Conservation (phyloP, 257 asterid species). For the Jasminum sambac region DNA sequence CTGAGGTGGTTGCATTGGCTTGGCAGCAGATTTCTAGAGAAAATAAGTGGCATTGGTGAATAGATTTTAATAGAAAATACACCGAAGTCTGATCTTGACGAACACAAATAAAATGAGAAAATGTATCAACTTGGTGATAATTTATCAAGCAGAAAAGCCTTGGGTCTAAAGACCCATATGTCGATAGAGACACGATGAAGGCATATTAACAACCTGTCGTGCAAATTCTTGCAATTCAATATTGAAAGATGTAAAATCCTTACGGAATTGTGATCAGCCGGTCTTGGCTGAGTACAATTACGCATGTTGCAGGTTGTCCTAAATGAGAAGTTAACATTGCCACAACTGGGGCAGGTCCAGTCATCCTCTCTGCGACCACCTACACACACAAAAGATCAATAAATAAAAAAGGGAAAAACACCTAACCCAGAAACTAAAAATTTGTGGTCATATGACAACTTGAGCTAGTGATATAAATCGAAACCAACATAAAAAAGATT, state of each 20-base stretch:
- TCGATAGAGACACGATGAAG: not conserved
- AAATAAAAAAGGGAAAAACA: not conserved
- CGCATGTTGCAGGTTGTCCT: constrained; percentile 26
- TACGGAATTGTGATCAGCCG: constrained; percentile 18
- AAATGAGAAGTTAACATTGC: constrained; percentile 83
- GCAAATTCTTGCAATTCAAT: not conserved
- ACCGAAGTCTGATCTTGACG: constrained; percentile 4
- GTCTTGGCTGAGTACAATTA: constrained; percentile 25
- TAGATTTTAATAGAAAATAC: constrained; percentile 7
- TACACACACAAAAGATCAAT: constrained; percentile 26
- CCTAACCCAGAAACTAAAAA: not conserved
- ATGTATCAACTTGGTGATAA: not conserved
- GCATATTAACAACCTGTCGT: not conserved
- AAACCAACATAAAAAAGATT: not conserved
- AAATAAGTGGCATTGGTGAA: not conserved
- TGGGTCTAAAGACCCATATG: not conserved
- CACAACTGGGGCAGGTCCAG: constrained; percentile 95
- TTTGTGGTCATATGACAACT: not conserved
- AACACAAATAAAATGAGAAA: constrained; percentile 11
- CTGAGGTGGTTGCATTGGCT: constrained; percentile 72
- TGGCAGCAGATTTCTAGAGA: constrained; percentile 61
- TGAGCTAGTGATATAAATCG: not conserved
- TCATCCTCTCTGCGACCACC: constrained; percentile 97
- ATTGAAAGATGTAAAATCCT: not conserved
- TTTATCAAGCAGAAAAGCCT: not conserved